A percentile compares a stretch with the other conserved stretches of the same genome.
These are phyloP conservation scores for Podila epicladia DNA, from an alignment of 192 early-diverging fungal genomes.

Conservation along the genomic window DNA sequence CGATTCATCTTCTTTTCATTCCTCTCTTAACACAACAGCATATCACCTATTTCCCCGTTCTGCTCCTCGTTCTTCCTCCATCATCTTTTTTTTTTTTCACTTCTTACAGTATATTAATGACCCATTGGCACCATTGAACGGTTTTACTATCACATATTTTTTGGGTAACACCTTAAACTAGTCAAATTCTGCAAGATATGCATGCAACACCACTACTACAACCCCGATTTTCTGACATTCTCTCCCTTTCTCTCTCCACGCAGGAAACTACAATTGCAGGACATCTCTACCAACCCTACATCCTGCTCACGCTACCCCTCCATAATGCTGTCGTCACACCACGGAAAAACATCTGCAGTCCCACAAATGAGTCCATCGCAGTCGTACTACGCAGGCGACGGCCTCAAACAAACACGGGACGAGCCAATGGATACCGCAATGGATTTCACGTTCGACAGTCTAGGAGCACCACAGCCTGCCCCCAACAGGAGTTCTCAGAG, in stretches of 20 bases:
- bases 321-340: constrained; percentile 43
- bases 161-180: neutral
- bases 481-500: neutral
- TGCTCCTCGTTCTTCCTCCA: neutral
- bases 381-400: neutral
- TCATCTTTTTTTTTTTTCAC: neutral
- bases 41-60: neutral
- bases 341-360: constrained; percentile 21
- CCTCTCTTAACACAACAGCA: neutral
- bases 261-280: neutral
- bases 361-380: constrained; percentile 8
- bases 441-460: neutral
- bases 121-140: neutral
- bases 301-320: neutral
- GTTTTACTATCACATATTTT: neutral
- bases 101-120: neutral
- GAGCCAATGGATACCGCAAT: constrained; percentile 12
- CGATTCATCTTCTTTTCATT: neutral
- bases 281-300: neutral
- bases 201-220: neutral
- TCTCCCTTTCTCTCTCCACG: neutral
- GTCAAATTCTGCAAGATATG: neutral
- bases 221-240: neutral
- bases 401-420: constrained; percentile 1
- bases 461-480: neutral